Percentiles rank a stretch among this genome's conserved stretches.
Conservation (phyloP, 768 basidiomycete species). For the Neoboletus subvelutipes region DNA sequence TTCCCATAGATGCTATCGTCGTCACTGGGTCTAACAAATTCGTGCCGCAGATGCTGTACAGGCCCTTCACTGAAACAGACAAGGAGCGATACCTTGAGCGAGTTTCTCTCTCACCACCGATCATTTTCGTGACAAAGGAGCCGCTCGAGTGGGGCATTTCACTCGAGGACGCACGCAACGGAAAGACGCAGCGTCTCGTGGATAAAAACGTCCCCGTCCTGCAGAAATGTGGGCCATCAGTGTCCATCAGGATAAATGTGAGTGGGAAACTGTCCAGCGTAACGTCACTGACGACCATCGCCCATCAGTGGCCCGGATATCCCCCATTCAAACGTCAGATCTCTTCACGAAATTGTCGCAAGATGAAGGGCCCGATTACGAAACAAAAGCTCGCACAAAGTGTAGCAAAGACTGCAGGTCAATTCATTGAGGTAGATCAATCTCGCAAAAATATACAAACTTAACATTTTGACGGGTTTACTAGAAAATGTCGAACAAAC, state of each 20-base stretch:
- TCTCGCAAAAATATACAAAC: background rate
- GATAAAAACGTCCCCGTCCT: slow-evolving; percentile 61
- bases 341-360: slow-evolving; percentile 72
- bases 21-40: slow-evolving; percentile 42
- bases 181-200: slow-evolving; percentile 50
- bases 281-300: background rate
- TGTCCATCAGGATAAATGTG: slow-evolving; percentile 71
- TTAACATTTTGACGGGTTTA: background rate
- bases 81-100: slow-evolving; percentile 71
- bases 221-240: slow-evolving; percentile 65
- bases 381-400: slow-evolving; percentile 67
- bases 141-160: slow-evolving; percentile 60
- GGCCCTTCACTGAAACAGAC: slow-evolving; percentile 69
- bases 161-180: slow-evolving; percentile 57
- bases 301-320: slow-evolving; percentile 72
- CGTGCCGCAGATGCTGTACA: slow-evolving; percentile 67
- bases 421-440: slow-evolving; percentile 58
- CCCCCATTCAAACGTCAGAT: slow-evolving; percentile 70
- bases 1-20: slow-evolving; percentile 12
- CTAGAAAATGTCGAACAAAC: slow-evolving; percentile 49
- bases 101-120: slow-evolving; percentile 56
- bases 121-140: slow-evolving; percentile 55
- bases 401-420: slow-evolving; percentile 63
- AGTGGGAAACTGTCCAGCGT: background rate
- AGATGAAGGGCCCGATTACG: slow-evolving; percentile 70